A percentile compares a stretch with the other conserved stretches of the same genome.
Conservation (phyloP, 1,284 basidiomycete genomes). For the Phylloporus sp. region DNA sequence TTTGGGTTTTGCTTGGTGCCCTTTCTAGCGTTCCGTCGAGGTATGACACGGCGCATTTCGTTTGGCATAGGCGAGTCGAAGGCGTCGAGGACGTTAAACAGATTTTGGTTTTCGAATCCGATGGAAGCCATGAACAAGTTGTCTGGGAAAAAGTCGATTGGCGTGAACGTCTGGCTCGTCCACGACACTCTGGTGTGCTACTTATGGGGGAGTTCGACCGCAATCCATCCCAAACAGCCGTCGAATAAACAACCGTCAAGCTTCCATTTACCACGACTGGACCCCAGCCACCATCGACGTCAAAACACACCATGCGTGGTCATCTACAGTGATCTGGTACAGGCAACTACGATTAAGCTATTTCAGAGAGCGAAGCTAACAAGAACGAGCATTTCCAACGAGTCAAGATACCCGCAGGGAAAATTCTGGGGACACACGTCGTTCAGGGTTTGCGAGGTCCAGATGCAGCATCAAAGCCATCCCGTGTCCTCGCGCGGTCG, state of each 20-base stretch:
- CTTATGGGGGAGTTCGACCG: not conserved
- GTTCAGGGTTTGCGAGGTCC: constrained; percentile 14
- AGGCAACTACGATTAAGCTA: not conserved
- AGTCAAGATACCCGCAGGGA: no score
- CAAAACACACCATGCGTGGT: not conserved
- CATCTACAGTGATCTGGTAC: not conserved
- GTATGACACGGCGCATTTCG: not conserved
- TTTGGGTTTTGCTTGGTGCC: not conserved
- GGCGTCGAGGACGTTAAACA: constrained; percentile 4
- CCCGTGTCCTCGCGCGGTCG: constrained; percentile 20
- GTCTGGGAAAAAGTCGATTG: constrained; percentile 3
- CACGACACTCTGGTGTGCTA: not conserved
- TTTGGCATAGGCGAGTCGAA: not conserved
- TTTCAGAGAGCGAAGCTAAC: not conserved
- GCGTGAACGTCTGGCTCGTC: not conserved
- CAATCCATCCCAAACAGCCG: constrained; percentile 3
- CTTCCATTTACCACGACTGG: not conserved
- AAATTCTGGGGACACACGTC: no score
- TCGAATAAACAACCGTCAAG: constrained; percentile 30
- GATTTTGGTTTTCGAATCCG: constrained; percentile 1
- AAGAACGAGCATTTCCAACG: not conserved
- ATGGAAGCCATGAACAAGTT: constrained; percentile 12
- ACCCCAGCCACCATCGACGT: not conserved
- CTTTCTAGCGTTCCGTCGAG: constrained; percentile 1
- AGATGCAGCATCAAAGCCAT: constrained; percentile 15